Base-by-base conservation (phyloP, 2,329 filamentous ascomycete genomes). In the Fusarium beomiforme region DNA sequence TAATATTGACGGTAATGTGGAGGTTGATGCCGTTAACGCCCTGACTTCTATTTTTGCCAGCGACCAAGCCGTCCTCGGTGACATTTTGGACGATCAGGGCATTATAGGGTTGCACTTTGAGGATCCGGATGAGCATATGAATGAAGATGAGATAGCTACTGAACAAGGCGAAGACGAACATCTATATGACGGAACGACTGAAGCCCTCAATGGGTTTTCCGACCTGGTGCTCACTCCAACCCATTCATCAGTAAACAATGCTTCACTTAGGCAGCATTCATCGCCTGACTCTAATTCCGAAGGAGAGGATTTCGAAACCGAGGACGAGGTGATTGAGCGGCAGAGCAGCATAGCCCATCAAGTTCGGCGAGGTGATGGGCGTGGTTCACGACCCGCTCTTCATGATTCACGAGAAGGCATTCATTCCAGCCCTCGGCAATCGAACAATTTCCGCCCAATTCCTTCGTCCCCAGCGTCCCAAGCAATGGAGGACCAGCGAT, bases 21-120 rank as follows among this genome's bases (percentile, higher is more conserved):
- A 70, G n/a, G 5, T 31, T 13, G 60, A 68, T 14, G 29, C 34
- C 10, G 37, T 72, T 5, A 64, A 57, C 7, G 58, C 53, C 11
- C n/a, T 72, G 7, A 70, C 69, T 19, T 60, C 70, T 4, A 69
- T 72, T 11, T 64, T 73, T 41, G 67, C 70, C 1, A 58, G 43
- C 33, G 51, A 67, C 3, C 39, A 12, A 42, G 64, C 14, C 4
- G 62, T 57, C 16, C 53, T 72, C 5, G 69, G 31, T 7, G 56
- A 70, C 0, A 43, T 72, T 16, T 56, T 72, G 2, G 65, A 72
- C 1, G 56, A 72, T 17, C 70, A 69, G 19, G 71, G 71, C 3
- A 69, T 72, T 17, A 24, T 73, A 55, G 36, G 62, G 11, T 33
- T 72, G 29, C 8, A 53, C 8, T 64, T 69, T 5, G 56, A 69